These are phyloP conservation scores for Anacardium occidentale DNA, from an alignment of 345 rosid genomes.

Conservation along the genomic window DNA sequence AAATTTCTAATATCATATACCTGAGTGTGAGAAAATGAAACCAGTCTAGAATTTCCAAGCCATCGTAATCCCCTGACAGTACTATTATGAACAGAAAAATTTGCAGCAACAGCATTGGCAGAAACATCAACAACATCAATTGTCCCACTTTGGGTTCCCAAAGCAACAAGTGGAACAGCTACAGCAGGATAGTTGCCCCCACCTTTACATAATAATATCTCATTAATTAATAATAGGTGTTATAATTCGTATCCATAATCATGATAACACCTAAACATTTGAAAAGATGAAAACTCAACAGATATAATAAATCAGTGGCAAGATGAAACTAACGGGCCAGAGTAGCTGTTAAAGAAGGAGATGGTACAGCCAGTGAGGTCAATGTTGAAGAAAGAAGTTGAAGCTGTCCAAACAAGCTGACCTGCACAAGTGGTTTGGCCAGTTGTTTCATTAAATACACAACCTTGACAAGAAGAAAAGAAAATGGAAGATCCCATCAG, in stretches of 20 bases:
- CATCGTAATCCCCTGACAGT: conserved; percentile 87
- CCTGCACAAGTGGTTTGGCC: conserved; percentile 47
- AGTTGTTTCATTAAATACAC: conserved; percentile 17
- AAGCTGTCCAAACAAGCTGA: conserved; percentile 76
- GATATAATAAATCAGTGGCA: conserved; percentile 14
- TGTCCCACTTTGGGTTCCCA: conserved; percentile 93
- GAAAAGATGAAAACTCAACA: conserved; percentile 13
- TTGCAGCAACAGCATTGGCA: conserved; percentile 85
- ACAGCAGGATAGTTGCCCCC: conserved; percentile 90
- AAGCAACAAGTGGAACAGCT: conserved; percentile 94
- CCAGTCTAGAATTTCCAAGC: conserved; percentile 98
- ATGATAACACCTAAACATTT: neutral
- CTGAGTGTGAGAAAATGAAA: conserved; percentile 85
- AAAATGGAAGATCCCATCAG: conserved; percentile 1
- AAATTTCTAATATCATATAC: conserved; percentile 29
- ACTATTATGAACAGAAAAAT: conserved; percentile 76
- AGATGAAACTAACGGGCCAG: conserved; percentile 77
- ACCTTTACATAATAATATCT: conserved; percentile 50
- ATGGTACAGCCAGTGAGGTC: conserved; percentile 90
- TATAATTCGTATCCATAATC: conserved; percentile 11
- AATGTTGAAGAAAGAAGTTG: conserved; percentile 95
- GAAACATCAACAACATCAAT: conserved; percentile 88
- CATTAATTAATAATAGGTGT: conserved; percentile 22
- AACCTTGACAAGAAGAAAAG: conserved; percentile 10
- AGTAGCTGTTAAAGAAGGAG: conserved; percentile 91